phyloP scores from a whole-genome alignment of 768 basidiomycete genomes.

The Gymnopilus dilepis region DNA sequence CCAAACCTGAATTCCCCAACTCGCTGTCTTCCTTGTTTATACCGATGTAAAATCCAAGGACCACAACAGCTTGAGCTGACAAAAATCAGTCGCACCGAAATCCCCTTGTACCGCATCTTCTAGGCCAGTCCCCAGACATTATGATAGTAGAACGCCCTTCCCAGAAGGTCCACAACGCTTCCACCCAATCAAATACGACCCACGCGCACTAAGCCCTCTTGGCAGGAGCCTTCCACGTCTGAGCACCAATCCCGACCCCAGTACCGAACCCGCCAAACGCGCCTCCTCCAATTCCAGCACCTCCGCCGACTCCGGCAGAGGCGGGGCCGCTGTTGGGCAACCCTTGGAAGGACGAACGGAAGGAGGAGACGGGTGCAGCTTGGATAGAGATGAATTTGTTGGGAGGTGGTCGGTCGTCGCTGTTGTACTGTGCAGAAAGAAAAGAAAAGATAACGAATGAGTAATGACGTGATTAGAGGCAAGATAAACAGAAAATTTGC shows the following conservation, averaged over 20 bases:
- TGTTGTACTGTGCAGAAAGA: constrained; percentile 69
- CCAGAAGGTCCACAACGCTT: too few species aligned
- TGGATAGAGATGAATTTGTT: constrained; percentile 87
- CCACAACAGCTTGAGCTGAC: too few species aligned
- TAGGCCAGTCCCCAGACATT: too few species aligned
- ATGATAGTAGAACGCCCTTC: too few species aligned
- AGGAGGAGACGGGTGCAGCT: constrained; percentile 67
- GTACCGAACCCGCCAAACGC: constrained; percentile 32
- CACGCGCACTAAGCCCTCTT: constrained; percentile 23
- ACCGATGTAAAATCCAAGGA: too few species aligned
- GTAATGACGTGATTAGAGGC: background rate
- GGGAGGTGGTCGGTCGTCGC: constrained; percentile 81
- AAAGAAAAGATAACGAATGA: constrained; percentile 1
- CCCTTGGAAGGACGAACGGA: constrained; percentile 66
- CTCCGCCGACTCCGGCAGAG: constrained; percentile 13
- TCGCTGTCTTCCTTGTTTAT: too few species aligned
- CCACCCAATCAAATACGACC: too few species aligned
- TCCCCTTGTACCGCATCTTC: too few species aligned
- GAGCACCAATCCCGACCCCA: constrained; percentile 31
- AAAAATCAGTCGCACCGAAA: too few species aligned
- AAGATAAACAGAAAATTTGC: constrained; percentile 23
- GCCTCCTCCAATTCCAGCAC: constrained; percentile 10
- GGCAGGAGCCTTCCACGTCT: constrained; percentile 23
- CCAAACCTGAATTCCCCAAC: too few species aligned
- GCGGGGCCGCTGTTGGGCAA: constrained; percentile 16